Evolutionary conservation across 176 grass and related monocot species (phyloP), one percentile per base, ranked within the genome.

Genomic region (Otatea glauca): DNA sequence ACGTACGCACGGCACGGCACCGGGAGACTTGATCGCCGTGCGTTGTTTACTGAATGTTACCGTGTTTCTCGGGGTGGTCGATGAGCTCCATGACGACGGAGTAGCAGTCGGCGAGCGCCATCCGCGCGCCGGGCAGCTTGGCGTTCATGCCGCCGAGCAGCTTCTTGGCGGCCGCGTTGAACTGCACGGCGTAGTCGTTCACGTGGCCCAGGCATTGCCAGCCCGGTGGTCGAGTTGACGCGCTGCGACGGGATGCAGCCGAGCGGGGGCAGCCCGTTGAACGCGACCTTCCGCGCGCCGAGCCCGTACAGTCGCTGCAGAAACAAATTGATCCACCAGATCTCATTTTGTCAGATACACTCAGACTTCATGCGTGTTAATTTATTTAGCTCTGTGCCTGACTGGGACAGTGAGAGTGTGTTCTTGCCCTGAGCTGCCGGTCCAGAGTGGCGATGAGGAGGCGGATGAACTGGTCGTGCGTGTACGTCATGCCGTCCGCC

Each of bases 171-270:
- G 88, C 84, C 5, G 83, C 87, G 81, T 99, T 99, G 96, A 99
- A 96, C 77, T 74, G 80, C 77, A 78, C 17, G 35, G 83, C 93
- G 38, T 92, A 99, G 68, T 69, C 44, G 60, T 99, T 99, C 34
- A 92, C 88, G 1, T 89, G 27, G 8, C 58, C 74, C 27, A 94
- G 81, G 91, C 96, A 96, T 65, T 82, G 20, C n/a, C n/a, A n/a
- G n/a, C 21, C 96, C 93, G 12, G 83, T 82, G 13, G 65, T 12
- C 14, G 93, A 80, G 65, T 49, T 68, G 34, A 88, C 89, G 66
- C 93, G 81, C 85, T 96, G 96, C 51, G 93, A 94, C 11, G 91
- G 96, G 76, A 99, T 96, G 91, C 96, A 96, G 1, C 96, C 96
- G 21, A 98, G 74, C 12, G 95, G 95, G 34, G 91, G 82, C 38